phyloP scores from a whole-genome alignment of 2,329 filamentous ascomycete species.

The Tolypocladium ophioglossoides region DNA sequence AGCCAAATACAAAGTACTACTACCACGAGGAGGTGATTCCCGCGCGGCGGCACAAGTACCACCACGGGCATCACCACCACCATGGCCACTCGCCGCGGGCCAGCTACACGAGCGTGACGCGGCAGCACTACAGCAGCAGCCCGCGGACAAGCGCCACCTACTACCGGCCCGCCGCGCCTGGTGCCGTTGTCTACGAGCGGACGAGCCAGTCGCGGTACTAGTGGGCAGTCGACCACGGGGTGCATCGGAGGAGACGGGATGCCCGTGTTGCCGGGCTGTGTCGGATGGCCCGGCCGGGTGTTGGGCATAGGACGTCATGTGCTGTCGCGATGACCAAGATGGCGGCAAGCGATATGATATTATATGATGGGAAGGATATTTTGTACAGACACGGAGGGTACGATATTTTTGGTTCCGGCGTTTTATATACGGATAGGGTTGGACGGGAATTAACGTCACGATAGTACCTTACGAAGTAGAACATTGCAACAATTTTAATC shows the following conservation, averaged over 20 bases:
- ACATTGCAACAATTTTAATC: no score
- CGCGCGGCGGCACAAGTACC: conserved; percentile 25
- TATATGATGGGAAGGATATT: neutral
- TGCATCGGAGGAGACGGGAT: no score
- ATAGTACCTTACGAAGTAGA: neutral
- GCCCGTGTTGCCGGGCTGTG: neutral
- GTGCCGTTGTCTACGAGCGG: conserved; percentile 29
- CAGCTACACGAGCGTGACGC: conserved; percentile 31
- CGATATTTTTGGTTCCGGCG: neutral
- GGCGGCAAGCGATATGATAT: no score
- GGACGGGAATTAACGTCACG: neutral
- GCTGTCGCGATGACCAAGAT: no score
- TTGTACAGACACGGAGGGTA: neutral
- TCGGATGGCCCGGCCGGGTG: neutral
- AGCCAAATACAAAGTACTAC: conserved; percentile 39
- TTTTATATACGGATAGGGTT: neutral
- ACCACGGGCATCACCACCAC: conserved; percentile 23
- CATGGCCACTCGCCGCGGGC: conserved; percentile 25
- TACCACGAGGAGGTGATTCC: conserved; percentile 44
- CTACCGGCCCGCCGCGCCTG: conserved; percentile 7
- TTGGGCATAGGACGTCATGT: neutral
- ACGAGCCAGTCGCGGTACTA: conserved; percentile 23
- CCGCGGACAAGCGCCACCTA: conserved; percentile 28
- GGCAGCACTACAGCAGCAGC: conserved; percentile 26
- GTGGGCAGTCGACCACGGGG: neutral